Evolutionary conservation across 2,329 filamentous ascomycete genomes (phyloP).

Genomic region (Talaromyces sp.): DNA sequence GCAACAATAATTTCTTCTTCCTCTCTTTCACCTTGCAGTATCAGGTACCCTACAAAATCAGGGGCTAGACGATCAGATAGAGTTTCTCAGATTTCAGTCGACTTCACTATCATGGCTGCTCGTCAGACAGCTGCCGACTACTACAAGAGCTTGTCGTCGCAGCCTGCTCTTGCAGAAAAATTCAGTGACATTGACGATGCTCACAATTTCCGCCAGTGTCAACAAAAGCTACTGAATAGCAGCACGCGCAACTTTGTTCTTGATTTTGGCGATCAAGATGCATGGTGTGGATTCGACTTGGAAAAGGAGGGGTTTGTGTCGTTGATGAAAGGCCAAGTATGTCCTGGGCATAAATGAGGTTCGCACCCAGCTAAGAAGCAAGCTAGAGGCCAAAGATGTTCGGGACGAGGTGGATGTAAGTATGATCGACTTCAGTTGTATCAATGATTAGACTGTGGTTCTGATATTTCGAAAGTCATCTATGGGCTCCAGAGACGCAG

Average conservation of each 20-base stretch:
- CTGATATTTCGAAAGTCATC: constrained; percentile 52
- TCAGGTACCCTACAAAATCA: not conserved
- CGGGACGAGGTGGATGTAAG: constrained; percentile 70
- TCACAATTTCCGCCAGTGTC: constrained; percentile 32
- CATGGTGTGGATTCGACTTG: constrained; percentile 42
- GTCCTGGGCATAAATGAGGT: constrained; percentile 16
- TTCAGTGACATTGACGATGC: constrained; percentile 42
- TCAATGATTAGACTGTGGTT: constrained; percentile 11
- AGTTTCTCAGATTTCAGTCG: not conserved
- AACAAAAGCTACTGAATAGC: constrained; percentile 30
- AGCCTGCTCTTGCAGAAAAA: constrained; percentile 21
- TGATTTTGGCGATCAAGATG: constrained; percentile 45
- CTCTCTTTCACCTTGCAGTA: not conserved
- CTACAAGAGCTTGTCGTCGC: constrained; percentile 26
- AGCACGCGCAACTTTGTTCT: constrained; percentile 43
- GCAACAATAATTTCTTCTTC: not conserved
- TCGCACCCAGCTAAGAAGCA: not conserved
- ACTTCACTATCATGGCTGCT: not conserved
- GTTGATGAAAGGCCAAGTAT: constrained; percentile 36
- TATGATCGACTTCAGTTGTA: constrained; percentile 3
- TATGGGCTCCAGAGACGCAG: constrained; percentile 67
- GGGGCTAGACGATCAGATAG: not conserved
- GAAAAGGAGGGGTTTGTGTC: constrained; percentile 34
- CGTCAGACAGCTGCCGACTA: constrained; percentile 29
- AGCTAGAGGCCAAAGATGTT: constrained; percentile 48